A percentile compares a stretch with the other conserved stretches of the same genome.
Evolutionary conservation across 164 flowering plant genomes (phyloP).

Genomic region (Stephania cephalantha): DNA sequence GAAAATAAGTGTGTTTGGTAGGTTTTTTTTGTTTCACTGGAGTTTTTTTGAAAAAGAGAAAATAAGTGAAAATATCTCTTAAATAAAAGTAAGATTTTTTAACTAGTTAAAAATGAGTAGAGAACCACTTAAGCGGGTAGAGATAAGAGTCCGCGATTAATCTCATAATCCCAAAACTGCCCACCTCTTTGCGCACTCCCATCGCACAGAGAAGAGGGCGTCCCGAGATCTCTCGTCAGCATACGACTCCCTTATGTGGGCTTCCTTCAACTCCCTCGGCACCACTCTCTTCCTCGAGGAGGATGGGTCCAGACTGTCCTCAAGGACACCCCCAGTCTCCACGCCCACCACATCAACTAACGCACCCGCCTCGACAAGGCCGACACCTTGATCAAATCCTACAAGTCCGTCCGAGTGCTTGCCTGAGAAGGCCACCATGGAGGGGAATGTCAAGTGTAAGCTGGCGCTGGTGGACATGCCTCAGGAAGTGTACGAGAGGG

Average conservation of each 20-base stretch:
- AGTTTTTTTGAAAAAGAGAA: too few species aligned
- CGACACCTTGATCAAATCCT: slow-evolving; percentile 30
- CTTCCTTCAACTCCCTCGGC: slow-evolving; percentile 33
- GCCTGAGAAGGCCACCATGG: slow-evolving; percentile 19
- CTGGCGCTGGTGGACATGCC: slow-evolving; percentile 47
- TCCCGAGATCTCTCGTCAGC: too few species aligned
- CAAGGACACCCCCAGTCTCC: slow-evolving; percentile 37
- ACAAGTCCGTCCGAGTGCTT: slow-evolving; percentile 33
- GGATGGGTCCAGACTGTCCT: slow-evolving; percentile 57
- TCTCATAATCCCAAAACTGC: too few species aligned
- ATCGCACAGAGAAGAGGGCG: too few species aligned
- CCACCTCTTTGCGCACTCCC: too few species aligned
- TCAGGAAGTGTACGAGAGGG: slow-evolving; percentile 49
- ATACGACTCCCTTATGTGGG: slow-evolving; percentile 44
- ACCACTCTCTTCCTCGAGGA: slow-evolving; percentile 55
- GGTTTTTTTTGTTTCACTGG: too few species aligned
- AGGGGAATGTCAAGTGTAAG: slow-evolving; percentile 41
- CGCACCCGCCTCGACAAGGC: slow-evolving; percentile 50
- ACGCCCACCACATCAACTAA: slow-evolving; percentile 45
- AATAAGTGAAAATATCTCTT: too few species aligned
- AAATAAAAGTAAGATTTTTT: too few species aligned
- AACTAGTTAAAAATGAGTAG: too few species aligned
- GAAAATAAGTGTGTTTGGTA: too few species aligned
- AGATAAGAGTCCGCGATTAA: too few species aligned
- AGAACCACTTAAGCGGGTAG: too few species aligned